A percentile compares a stretch with the other conserved stretches of the same genome.
phyloP scores from a whole-genome alignment of 2,329 filamentous ascomycete genomes.

The Didymosphaeria variabile region DNA sequence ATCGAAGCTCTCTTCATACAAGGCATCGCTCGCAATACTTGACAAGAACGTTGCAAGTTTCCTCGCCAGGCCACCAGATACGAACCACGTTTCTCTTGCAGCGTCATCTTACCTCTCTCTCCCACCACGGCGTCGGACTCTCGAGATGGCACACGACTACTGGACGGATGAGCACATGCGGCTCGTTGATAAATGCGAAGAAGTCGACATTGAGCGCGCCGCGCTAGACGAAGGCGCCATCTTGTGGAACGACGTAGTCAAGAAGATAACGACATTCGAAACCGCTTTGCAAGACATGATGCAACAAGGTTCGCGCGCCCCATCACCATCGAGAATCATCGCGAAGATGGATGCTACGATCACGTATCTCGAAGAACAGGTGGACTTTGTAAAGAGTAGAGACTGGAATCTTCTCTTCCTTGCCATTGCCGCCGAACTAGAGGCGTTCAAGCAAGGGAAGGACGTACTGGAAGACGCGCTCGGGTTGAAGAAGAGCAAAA shows the following conservation, averaged over 20 bases:
- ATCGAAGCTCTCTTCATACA: conserved; percentile 76
- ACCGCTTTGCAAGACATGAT: conserved; percentile 67
- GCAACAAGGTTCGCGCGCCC: conserved; percentile 29
- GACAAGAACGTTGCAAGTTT: conserved; percentile 70
- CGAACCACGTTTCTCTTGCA: conserved; percentile 39
- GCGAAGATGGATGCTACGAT: conserved; percentile 66
- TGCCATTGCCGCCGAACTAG: conserved; percentile 77
- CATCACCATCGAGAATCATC: conserved; percentile 21
- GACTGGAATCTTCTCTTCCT: conserved; percentile 80
- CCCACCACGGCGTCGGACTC: conserved; percentile 70
- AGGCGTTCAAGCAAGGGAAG: conserved; percentile 70
- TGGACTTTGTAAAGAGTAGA: conserved; percentile 66
- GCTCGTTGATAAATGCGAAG: conserved; percentile 63
- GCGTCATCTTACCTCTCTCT: conserved; percentile 65
- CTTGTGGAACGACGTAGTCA: conserved; percentile 71
- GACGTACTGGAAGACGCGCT: conserved; percentile 61
- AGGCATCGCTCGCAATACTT: conserved; percentile 70
- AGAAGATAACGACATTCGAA: conserved; percentile 71
- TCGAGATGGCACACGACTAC: conserved; percentile 75
- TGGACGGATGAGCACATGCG: conserved; percentile 71
- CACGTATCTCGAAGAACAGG: conserved; percentile 62
- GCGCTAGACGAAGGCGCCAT: conserved; percentile 73
- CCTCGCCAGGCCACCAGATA: conserved; percentile 63
- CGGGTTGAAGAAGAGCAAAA: conserved; percentile 37
- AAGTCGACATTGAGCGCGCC: conserved; percentile 68